Evolutionary conservation across 495 filamentous ascomycete genomes (phyloP), one percentile per base, ranked within the genome.

Genomic region (Penicillium cosmopolitanum): DNA sequence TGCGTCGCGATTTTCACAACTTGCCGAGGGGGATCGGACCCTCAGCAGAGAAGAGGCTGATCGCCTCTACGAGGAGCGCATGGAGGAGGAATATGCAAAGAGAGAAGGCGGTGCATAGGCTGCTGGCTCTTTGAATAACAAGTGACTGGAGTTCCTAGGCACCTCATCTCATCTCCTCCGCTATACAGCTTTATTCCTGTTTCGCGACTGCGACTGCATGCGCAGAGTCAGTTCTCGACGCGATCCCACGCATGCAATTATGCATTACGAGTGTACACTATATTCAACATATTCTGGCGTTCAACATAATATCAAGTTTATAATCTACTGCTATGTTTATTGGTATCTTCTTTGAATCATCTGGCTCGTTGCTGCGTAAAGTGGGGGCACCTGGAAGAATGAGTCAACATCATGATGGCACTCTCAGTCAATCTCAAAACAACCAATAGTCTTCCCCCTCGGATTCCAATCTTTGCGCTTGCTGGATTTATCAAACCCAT

Each of bases 1-100:
- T 48, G 19, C 21, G 11, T 15, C 11, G 9, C 23, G 15, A 2
- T 23, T 52, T 4, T 43, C 64, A 23, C 60, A 59, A 42, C 57
- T 58, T 46, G 19, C 61, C 11, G 63, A 63, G 8, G 50, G 65
- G 19, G 62, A 72, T 25, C 66, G 62, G n/a, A 51, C 66, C 8
- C 44, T 80, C 65, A 80, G 68, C 47, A 73, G 71, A 61, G 80
- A 82, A 55, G 84, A 85, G 65, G 86, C 84, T 2, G 86, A 88
- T 58, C 76, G 76, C 23, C 56, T 82, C 15, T 91, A 90, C 52
- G 84, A 88, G 66, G 87, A 90, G 74, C 74, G 81, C n/a, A 90
- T 89, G 60, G 86, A 89, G 77, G 88, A 90, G 42, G 87, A 91
- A 71, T 90, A 91, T 68, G 87, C 88, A n/a, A 90, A 90, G 79